A percentile compares a stretch with the other conserved stretches of the same genome.
Evolutionary conservation across 306 rosid species (phyloP).

Genomic region (Cicer yamashitae): DNA sequence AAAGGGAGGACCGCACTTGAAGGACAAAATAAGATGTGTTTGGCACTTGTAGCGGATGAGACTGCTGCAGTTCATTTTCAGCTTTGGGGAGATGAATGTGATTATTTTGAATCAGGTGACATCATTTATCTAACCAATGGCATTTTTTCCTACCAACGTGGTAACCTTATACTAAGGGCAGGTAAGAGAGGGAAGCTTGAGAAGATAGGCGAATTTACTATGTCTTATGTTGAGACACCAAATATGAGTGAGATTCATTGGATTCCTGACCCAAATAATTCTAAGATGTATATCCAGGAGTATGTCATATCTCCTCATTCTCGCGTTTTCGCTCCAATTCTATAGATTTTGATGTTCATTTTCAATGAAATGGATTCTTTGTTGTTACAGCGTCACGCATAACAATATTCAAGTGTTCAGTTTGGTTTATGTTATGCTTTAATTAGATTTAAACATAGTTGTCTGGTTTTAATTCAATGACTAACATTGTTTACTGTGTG

Average conservation of each 20-base stretch:
- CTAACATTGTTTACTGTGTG: too few relatives aligned
- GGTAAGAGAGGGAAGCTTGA: slow-evolving; percentile 78
- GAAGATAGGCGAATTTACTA: slow-evolving; percentile 74
- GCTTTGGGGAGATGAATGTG: slow-evolving; percentile 84
- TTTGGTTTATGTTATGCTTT: too few relatives aligned
- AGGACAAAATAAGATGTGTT: slow-evolving; percentile 63
- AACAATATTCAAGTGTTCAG: too few relatives aligned
- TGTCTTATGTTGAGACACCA: slow-evolving; percentile 75
- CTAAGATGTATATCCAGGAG: slow-evolving; percentile 59
- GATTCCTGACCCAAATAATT: slow-evolving; percentile 57
- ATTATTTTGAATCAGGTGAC: slow-evolving; percentile 59
- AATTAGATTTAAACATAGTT: too few relatives aligned
- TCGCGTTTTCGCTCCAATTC: slow-evolving; percentile 61
- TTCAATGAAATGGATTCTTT: too few relatives aligned
- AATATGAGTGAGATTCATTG: slow-evolving; percentile 89
- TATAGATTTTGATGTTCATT: neutral
- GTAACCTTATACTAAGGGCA: slow-evolving; percentile 63
- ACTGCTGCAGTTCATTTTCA: slow-evolving; percentile 80
- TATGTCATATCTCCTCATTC: slow-evolving; percentile 61
- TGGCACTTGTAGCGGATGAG: slow-evolving; percentile 70
- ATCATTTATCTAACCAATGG: slow-evolving; percentile 55
- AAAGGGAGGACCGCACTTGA: slow-evolving; percentile 60
- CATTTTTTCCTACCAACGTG: slow-evolving; percentile 68
- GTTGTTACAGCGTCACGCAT: too few relatives aligned
- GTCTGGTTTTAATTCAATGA: too few relatives aligned